Evolutionary conservation across 2,329 filamentous ascomycete genomes (phyloP), one percentile per base, ranked within the genome.

Genomic region (Trichocomaceae sp.): DNA sequence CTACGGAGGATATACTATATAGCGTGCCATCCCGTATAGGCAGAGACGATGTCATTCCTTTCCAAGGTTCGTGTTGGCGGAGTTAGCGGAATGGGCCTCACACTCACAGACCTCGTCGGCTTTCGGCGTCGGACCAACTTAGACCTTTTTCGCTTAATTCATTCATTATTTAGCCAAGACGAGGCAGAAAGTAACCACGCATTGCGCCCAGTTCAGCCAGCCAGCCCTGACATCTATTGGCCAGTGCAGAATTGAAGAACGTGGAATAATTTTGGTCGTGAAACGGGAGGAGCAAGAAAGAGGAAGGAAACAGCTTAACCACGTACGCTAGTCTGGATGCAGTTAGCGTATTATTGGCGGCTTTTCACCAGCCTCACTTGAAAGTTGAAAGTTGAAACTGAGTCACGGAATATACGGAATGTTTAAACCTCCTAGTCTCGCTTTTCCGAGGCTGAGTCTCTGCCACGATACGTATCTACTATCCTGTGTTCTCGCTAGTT

Each of bases 31-130:
- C 26, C 26, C 26, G 26, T 29, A 29, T 29, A 22, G 39, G n/a
- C 39, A 41, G n/a, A n/a, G 39, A 41, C 50, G 50, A 52, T 47
- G 44, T 47, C 51, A 42, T 47, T 47, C 10, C 12, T 26, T 46
- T 23, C n/a, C n/a, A n/a, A n/a, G n/a, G n/a, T n/a, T n/a, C 20
- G 20, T 46, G 23, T 46, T 10, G 12, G 19, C n/a, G 12, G 17
- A 17, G 17, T 5, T 42, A 42, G 39, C 39, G 17, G 39, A 8
- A 42, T 19, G 19, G 39, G 17, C 23, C 23, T 26, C 23, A 41
- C n/a, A n/a, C 35, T 6, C 23, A 10, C 26, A 29, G 26, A 29
- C 8, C 5, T 29, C 26, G 26, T 29, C 26, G 26, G 31, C 12
- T 26, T 35, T 8, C 31, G 8, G 31, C 6, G 29, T 33, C 29